phyloP scores from a whole-genome alignment of 2,329 filamentous ascomycete genomes.

The Penicillium glabrum region DNA sequence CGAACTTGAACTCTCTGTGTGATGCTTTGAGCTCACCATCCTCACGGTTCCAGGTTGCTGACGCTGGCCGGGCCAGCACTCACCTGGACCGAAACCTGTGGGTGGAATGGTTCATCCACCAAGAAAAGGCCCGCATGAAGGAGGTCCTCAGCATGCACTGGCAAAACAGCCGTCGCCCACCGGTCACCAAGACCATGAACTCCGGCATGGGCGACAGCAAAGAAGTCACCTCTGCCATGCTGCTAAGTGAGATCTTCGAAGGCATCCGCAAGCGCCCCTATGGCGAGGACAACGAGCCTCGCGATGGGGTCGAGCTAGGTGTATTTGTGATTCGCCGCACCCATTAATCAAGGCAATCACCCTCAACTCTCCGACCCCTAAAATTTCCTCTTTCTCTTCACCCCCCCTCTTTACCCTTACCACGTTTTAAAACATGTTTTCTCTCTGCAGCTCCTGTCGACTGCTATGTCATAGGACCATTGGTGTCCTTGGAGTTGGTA shows the following conservation, averaged over 20 bases:
- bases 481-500: constrained; percentile 21
- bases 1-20: constrained; percentile 43
- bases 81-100: constrained; percentile 55
- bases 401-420: constrained; percentile 11
- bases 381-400: background rate
- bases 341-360: constrained; percentile 20
- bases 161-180: constrained; percentile 38
- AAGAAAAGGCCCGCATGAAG: constrained; percentile 61
- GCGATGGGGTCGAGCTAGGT: constrained; percentile 47
- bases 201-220: constrained; percentile 36
- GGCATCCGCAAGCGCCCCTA: constrained; percentile 56
- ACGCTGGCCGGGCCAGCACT: constrained; percentile 54
- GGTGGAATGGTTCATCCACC: constrained; percentile 65
- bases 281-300: constrained; percentile 43
- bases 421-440: constrained; percentile 19
- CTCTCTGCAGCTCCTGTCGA: constrained; percentile 6
- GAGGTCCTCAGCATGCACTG: constrained; percentile 48
- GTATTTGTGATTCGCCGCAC: constrained; percentile 52
- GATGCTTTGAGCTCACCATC: constrained; percentile 36
- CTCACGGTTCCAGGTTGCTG: constrained; percentile 47
- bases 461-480: constrained; percentile 15
- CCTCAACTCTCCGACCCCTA: background rate
- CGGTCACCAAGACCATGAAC: constrained; percentile 27
- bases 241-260: constrained; percentile 61
- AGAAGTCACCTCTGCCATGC: constrained; percentile 53